phyloP scores from a whole-genome alignment of 1,139 yeast genomes.

The Yamadazyma diddensiae region DNA sequence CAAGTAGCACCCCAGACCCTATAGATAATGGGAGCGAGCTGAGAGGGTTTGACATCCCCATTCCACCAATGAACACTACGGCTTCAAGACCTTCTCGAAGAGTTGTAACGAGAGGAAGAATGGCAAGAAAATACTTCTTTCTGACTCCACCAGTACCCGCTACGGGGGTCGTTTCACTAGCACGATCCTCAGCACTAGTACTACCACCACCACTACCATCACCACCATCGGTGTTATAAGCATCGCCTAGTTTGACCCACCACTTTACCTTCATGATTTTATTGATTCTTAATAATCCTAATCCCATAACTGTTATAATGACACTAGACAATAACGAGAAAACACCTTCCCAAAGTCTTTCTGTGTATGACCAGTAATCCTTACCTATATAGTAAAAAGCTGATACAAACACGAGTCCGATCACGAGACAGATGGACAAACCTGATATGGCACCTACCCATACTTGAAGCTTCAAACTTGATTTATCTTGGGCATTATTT shows the following conservation, averaged over 20 bases:
- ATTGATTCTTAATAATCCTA: slow-evolving; percentile 79
- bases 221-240: slow-evolving; percentile 18
- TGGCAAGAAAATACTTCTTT: slow-evolving; percentile 38
- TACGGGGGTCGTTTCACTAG: slow-evolving; percentile 9
- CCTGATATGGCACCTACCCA: slow-evolving; percentile 84
- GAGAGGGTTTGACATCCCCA: slow-evolving; percentile 41
- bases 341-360: slow-evolving; percentile 88
- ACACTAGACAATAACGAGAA: slow-evolving; percentile 78
- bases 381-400: slow-evolving; percentile 75
- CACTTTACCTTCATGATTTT: slow-evolving; percentile 54
- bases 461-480: slow-evolving; percentile 58
- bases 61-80: slow-evolving; percentile 47
- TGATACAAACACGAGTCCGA: slow-evolving; percentile 74
- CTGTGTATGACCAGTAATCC: slow-evolving; percentile 80
- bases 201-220: slow-evolving; percentile 1
- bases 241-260: slow-evolving; percentile 47
- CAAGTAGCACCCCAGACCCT: slow-evolving; percentile 32
- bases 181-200: slow-evolving; percentile 4
- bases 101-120: slow-evolving; percentile 43
- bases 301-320: slow-evolving; percentile 86
- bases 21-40: slow-evolving; percentile 41
- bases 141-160: slow-evolving; percentile 19
- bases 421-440: slow-evolving; percentile 64
- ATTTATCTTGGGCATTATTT: slow-evolving; percentile 23
- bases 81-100: slow-evolving; percentile 50